phyloP scores from a whole-genome alignment of 352 stramenopile genomes.

The Phytophthora sansomeana region DNA sequence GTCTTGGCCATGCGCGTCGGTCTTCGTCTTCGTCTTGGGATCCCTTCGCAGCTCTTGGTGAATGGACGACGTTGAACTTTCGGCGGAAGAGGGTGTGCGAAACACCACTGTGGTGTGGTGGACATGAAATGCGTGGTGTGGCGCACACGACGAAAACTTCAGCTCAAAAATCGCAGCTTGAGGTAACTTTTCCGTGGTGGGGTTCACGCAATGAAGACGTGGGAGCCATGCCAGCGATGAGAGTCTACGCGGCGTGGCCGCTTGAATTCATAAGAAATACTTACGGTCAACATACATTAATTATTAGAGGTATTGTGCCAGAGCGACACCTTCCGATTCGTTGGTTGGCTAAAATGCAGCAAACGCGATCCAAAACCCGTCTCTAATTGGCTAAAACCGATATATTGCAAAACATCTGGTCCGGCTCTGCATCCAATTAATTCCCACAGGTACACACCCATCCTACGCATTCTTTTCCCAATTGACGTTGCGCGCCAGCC shows the following conservation, averaged over 20 bases:
- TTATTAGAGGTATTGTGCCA: too few relatives aligned
- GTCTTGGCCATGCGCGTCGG: conserved; percentile 14
- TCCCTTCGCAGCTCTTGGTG: conserved; percentile 7
- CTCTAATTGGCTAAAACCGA: not conserved
- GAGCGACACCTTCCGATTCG: conserved; percentile 9
- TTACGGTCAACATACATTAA: too few relatives aligned
- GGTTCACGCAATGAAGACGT: too few relatives aligned
- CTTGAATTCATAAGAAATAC: too few relatives aligned
- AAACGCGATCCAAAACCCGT: too few relatives aligned
- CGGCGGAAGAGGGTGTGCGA: not conserved
- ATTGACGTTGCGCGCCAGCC: conserved; percentile 19
- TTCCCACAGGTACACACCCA: conserved; percentile 4
- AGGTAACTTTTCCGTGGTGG: too few relatives aligned
- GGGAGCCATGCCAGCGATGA: too few relatives aligned
- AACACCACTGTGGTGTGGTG: conserved; percentile 17
- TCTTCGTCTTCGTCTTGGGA: not conserved
- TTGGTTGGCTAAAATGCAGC: too few relatives aligned
- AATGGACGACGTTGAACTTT: conserved; percentile 37
- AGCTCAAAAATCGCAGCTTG: not conserved
- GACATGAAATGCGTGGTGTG: conserved; percentile 2
- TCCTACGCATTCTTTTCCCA: conserved; percentile 19
- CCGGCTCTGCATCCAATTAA: not conserved
- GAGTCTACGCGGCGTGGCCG: too few relatives aligned
- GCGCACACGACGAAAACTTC: conserved; percentile 1
- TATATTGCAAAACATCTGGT: not conserved